Percentiles rank a stretch among this genome's conserved stretches.
These are phyloP conservation scores for Monilinia fructicola DNA, from an alignment of 2,329 filamentous ascomycete species.

Conservation along the genomic window DNA sequence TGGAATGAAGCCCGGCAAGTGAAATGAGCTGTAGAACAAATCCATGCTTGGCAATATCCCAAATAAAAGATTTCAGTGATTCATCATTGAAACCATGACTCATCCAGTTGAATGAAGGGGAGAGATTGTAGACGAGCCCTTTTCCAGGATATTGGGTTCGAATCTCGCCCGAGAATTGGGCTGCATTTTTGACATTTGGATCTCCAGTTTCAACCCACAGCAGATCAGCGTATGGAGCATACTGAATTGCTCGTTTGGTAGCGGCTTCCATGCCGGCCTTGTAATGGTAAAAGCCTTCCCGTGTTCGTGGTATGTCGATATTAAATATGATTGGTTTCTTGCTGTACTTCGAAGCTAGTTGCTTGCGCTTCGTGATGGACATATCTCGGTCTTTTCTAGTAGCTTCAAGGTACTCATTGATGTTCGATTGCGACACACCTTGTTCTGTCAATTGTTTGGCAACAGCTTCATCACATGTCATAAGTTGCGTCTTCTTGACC, in stretches of 20 bases:
- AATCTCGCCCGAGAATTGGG: slow-evolving; percentile 74
- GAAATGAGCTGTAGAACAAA: slow-evolving; percentile 69
- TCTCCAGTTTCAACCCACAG: slow-evolving; percentile 97
- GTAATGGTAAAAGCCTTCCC: slow-evolving; percentile 94
- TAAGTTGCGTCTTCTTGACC: slow-evolving; percentile 80
- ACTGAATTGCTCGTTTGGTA: slow-evolving; percentile 89
- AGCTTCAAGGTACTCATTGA: slow-evolving; percentile 65
- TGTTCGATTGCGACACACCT: slow-evolving; percentile 61
- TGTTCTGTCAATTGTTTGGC: slow-evolving; percentile 69
- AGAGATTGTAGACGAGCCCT: slow-evolving; percentile 93
- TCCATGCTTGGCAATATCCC: slow-evolving; percentile 90
- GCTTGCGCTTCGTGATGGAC: slow-evolving; percentile 74
- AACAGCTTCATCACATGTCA: slow-evolving; percentile 91
- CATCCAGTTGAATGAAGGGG: slow-evolving; percentile 98
- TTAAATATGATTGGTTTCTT: slow-evolving; percentile 74
- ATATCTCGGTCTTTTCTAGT: slow-evolving; percentile 67
- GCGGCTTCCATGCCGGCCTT: slow-evolving; percentile 79
- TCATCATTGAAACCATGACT: slow-evolving; percentile 84
- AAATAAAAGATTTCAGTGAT: slow-evolving; percentile 86
- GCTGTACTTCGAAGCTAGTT: slow-evolving; percentile 66
- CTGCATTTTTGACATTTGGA: slow-evolving; percentile 76
- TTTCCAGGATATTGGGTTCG: slow-evolving; percentile 70
- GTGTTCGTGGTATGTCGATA: slow-evolving; percentile 89
- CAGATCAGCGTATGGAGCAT: slow-evolving; percentile 89
- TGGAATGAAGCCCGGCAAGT: slow-evolving; percentile 65